phyloP scores from a whole-genome alignment of 441 rosid species.

The Mallotus japonicus region DNA sequence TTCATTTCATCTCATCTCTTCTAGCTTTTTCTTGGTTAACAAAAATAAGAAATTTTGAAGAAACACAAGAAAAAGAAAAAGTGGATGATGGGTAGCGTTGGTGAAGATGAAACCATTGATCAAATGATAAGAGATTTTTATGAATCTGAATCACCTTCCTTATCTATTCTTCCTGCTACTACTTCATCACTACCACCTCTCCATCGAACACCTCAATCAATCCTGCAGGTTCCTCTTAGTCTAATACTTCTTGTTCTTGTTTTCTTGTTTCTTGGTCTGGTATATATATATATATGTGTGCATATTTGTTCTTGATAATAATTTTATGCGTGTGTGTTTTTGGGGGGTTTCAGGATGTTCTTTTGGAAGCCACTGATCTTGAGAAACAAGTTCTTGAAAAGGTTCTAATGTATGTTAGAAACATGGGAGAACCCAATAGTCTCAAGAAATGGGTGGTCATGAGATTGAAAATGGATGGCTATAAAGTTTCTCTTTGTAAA shows the following conservation, averaged over 20 bases:
- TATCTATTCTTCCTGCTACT: constrained; percentile 21
- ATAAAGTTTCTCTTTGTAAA: constrained; percentile 42
- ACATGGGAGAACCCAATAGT: constrained; percentile 25
- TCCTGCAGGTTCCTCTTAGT: constrained; percentile 36
- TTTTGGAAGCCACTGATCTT: constrained; percentile 30
- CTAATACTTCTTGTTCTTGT: too few species aligned
- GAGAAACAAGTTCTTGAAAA: constrained; percentile 35
- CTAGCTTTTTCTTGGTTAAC: too few species aligned
- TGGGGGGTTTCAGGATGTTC: constrained; percentile 34
- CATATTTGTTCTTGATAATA: too few species aligned
- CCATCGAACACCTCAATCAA: constrained; percentile 5
- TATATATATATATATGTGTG: too few species aligned
- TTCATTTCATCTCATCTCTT: too few species aligned
- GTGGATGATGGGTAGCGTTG: constrained; percentile 27
- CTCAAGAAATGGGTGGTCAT: constrained; percentile 40
- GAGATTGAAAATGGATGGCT: constrained; percentile 46
- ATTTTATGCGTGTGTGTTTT: too few species aligned
- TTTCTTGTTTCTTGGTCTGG: too few species aligned
- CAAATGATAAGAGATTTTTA: constrained; percentile 59
- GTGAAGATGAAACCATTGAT: constrained; percentile 44
- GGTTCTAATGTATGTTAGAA: constrained; percentile 36
- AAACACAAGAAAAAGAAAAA: too few species aligned
- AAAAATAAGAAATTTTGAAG: too few species aligned
- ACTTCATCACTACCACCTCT: too few species aligned
- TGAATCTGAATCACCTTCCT: constrained; percentile 43